Conservation (phyloP, 768 basidiomycete genomes). For the Tulasnella sp. region DNA sequence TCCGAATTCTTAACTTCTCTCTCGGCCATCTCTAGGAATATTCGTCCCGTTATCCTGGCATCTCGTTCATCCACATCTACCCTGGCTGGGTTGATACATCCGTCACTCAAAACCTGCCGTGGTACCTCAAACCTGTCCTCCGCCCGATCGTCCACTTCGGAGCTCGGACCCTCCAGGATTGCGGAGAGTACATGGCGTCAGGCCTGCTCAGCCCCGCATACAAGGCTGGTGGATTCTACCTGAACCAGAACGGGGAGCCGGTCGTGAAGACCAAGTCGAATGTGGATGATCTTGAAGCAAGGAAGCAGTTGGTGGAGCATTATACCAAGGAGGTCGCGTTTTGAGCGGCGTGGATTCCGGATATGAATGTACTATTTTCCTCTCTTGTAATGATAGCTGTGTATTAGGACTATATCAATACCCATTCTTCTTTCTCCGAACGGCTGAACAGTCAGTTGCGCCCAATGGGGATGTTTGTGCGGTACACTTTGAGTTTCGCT, state of each 20-base stretch:
- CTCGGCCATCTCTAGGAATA: too few species aligned
- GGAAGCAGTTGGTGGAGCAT: neutral
- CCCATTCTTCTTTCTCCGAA: too few species aligned
- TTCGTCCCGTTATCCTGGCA: constrained; percentile 18
- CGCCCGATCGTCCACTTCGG: neutral
- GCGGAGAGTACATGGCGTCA: constrained; percentile 12
- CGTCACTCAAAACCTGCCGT: neutral
- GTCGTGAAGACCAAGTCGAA: neutral
- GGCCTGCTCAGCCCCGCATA: neutral
- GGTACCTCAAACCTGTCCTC: constrained; percentile 1
- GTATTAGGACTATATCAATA: too few species aligned
- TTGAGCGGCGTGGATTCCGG: neutral
- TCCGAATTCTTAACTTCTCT: too few species aligned
- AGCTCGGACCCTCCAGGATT: neutral
- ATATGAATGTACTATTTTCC: too few species aligned
- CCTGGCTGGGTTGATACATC: constrained; percentile 26
- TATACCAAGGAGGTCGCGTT: neutral
- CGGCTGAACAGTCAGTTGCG: neutral
- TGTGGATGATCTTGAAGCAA: neutral
- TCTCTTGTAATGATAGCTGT: neutral
- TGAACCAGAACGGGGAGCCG: constrained; percentile 25
- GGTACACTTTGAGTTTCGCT: too few species aligned
- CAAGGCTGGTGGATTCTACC: constrained; percentile 24
- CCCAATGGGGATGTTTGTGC: too few species aligned
- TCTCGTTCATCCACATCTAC: constrained; percentile 26